phyloP scores from a whole-genome alignment of 495 filamentous ascomycete genomes.

The Aspergillus ellipticus region DNA sequence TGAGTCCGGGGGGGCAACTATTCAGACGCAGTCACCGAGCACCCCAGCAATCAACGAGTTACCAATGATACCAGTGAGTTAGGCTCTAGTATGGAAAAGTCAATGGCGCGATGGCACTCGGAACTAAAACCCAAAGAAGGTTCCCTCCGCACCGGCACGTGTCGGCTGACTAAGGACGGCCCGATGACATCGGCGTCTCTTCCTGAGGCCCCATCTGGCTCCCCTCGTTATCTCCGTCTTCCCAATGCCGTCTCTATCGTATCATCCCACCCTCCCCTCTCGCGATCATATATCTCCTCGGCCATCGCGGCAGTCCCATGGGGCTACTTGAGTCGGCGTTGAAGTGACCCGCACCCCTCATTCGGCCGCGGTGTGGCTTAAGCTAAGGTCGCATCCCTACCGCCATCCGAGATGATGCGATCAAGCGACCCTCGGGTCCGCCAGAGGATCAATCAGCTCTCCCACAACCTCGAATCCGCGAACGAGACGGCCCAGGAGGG shows the following conservation, averaged over 20 bases:
- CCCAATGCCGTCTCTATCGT: background rate
- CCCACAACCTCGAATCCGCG: constrained; percentile 85
- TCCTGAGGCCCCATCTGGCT: constrained; percentile 11
- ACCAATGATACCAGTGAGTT: background rate
- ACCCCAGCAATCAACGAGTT: background rate
- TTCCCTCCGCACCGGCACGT: constrained; percentile 1
- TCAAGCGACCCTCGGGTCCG: constrained; percentile 89
- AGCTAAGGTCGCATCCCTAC: background rate
- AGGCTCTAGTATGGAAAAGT: background rate
- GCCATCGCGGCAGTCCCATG: constrained; percentile 7
- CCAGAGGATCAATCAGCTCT: constrained; percentile 88
- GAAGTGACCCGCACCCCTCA: constrained; percentile 1
- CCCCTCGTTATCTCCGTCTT: background rate
- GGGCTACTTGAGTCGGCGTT: constrained; percentile 9
- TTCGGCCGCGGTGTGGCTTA: background rate
- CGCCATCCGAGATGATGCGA: constrained; percentile 47
- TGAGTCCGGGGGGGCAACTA: constrained; percentile 14
- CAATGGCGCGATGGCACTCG: background rate
- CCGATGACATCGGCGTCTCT: constrained; percentile 10
- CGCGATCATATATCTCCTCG: background rate
- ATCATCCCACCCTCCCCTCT: background rate
- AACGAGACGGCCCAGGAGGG: constrained; percentile 86
- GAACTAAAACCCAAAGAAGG: background rate
- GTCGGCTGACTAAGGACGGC: constrained; percentile 15
- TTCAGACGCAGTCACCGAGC: background rate